Evolutionary conservation across 116 monocot genomes (phyloP).

Genomic region (Posidonia oceanica): DNA sequence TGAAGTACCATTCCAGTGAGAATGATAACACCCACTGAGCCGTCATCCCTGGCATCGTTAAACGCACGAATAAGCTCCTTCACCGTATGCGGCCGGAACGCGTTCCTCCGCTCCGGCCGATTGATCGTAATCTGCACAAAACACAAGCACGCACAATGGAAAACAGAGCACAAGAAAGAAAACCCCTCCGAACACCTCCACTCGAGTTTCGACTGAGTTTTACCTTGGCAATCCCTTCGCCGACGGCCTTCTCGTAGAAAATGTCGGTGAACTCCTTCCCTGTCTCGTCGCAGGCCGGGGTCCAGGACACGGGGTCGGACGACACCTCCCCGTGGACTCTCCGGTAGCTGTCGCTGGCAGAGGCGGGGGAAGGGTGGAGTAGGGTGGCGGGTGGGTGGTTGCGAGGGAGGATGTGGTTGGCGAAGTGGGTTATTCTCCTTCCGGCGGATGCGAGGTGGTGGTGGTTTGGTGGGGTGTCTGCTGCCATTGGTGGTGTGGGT

Average conservation of each 20-base stretch:
- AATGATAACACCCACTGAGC: conserved; percentile 67
- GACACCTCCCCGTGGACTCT: conserved; percentile 69
- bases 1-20: conserved; percentile 63
- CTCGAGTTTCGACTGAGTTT: not conserved
- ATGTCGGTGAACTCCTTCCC: conserved; percentile 61
- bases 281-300: conserved; percentile 25
- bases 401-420: conserved; percentile 4
- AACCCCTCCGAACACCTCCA: not conserved
- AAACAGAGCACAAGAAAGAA: not conserved
- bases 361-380: conserved; percentile 3
- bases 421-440: conserved; percentile 14
- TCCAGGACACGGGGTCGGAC: conserved; percentile 29
- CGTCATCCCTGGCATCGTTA: conserved; percentile 89
- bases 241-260: conserved; percentile 78
- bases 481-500: too few species aligned
- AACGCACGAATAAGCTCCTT: conserved; percentile 87
- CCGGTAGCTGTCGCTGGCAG: conserved; percentile 45
- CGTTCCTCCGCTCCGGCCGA: conserved; percentile 84
- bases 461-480: too few species aligned
- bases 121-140: conserved; percentile 81
- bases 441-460: not conserved
- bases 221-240: conserved; percentile 91
- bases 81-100: conserved; percentile 69
- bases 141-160: not conserved
- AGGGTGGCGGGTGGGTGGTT: not conserved